A percentile compares a stretch with the other conserved stretches of the same genome.
phyloP scores from a whole-genome alignment of 164 flowering plant genomes.

The Sedum album region DNA sequence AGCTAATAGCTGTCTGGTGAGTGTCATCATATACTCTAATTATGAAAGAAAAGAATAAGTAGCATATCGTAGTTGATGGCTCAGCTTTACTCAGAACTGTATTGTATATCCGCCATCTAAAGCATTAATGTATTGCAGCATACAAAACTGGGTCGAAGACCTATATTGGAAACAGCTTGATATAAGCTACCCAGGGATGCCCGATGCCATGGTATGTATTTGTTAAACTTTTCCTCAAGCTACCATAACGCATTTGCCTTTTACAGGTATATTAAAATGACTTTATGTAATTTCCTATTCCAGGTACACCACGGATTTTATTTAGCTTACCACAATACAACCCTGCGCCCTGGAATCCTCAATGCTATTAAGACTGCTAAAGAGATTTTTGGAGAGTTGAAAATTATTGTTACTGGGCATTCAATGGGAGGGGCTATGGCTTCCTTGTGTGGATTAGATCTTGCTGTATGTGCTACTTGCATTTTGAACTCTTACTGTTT shows the following conservation, averaged over 20 bases:
- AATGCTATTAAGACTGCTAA: slow-evolving; percentile 60
- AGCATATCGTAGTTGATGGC: too few relatives aligned
- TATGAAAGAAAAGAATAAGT: too few relatives aligned
- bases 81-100: too few relatives aligned
- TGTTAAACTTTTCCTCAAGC: too few relatives aligned
- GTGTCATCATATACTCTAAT: too few relatives aligned
- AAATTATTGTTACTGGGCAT: slow-evolving; percentile 85
- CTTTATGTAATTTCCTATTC: too few relatives aligned
- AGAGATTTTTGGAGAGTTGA: slow-evolving; percentile 52
- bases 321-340: slow-evolving; percentile 84
- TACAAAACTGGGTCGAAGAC: slow-evolving; percentile 93
- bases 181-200: slow-evolving; percentile 76
- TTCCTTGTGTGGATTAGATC: slow-evolving; percentile 84
- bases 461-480: slow-evolving; percentile 32
- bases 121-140: slow-evolving; percentile 36
- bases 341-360: slow-evolving; percentile 60
- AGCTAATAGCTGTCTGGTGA: too few relatives aligned
- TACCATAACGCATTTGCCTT: too few relatives aligned
- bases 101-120: too few relatives aligned
- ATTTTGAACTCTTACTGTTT: not conserved
- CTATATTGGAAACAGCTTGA: slow-evolving; percentile 93
- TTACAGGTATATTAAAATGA: not conserved
- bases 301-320: slow-evolving; percentile 98
- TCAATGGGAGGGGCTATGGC: slow-evolving; percentile 99
- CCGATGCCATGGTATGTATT: slow-evolving; percentile 70